Base-by-base conservation (phyloP, 768 basidiomycete genomes). In the Cytidiella melzeri region DNA sequence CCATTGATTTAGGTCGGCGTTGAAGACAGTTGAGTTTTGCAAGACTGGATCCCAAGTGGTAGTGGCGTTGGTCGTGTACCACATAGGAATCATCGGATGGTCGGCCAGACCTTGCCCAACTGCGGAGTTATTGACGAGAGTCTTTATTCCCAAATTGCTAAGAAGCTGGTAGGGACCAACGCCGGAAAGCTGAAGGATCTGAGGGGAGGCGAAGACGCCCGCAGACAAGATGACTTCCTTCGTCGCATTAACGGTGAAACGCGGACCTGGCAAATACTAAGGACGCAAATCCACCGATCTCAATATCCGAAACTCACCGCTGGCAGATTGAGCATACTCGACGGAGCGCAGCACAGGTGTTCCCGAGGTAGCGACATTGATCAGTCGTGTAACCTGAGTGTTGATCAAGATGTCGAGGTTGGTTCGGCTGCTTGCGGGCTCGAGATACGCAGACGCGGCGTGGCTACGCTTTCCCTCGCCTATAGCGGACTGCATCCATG, bases 191-290 rank as follows among this genome's bases (percentile, higher is more conserved):
- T 45, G 41, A 39, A 57, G 52, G 27, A 58, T 40, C 40, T 58
- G 57, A 4, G 57, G 57, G 11, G 57, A 51, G 41, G 67, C 61
- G 30, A 74, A 55, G 2, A 70, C 30, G 20, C 60, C 61, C 2
- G 57, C 61, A 6, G 59, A 48, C 12, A 63, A 50, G 45, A 63
- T 55, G 15, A 59, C 53, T 27, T 61, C 54, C 10, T 51, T 44
- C 4, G 18, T 26, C 5, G 55, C 57, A 23, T 42, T 49, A n/a
- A 55, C 73, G 4, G 36, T 43, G 24, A 34, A 38, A 20, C 41
- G 42, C 15, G 19, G 24, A 3, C 37, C 47, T 50, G 37, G n/a
- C n/a, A n/a, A n/a, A n/a, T n/a, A n/a, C n/a, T n/a, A n/a, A n/a
- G n/a, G n/a, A n/a, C n/a, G n/a, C n/a, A n/a, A n/a, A n/a, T n/a